Percentiles rank a stretch among this genome's conserved stretches.
Evolutionary conservation across 2,329 filamentous ascomycete species (phyloP).

Genomic region (Fusarium coicis): DNA sequence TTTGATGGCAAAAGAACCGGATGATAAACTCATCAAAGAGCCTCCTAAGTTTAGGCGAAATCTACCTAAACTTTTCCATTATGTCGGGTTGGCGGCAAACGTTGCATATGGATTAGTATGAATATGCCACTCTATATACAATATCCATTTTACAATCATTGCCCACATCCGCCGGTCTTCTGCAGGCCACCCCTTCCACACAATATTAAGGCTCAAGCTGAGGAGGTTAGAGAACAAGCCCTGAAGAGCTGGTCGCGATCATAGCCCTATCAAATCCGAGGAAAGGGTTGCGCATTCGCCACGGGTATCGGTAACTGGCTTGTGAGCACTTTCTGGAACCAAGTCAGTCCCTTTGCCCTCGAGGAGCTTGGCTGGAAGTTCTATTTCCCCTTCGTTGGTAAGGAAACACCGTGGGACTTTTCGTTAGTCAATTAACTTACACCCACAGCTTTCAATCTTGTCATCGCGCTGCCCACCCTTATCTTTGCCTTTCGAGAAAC

Average conservation of each 20-base stretch:
- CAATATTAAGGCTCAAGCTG: too few species aligned
- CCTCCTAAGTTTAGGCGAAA: not conserved
- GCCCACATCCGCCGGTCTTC: too few species aligned
- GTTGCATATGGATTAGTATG: too few species aligned
- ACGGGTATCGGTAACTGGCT: conserved; percentile 44
- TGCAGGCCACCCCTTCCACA: too few species aligned
- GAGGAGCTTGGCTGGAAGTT: conserved; percentile 51
- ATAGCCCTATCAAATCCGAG: conserved; percentile 68
- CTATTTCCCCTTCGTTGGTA: conserved; percentile 52
- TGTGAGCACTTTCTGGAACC: conserved; percentile 61
- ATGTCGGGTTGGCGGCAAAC: too few species aligned
- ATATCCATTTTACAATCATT: too few species aligned
- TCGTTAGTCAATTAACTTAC: conserved; percentile 49
- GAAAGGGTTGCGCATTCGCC: conserved; percentile 41
- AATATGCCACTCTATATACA: too few species aligned
- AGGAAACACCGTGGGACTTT: conserved; percentile 42
- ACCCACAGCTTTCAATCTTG: conserved; percentile 46
- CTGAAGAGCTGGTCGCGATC: not conserved
- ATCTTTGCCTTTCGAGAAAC: conserved; percentile 64
- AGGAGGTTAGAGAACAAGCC: too few species aligned
- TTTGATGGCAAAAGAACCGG: not conserved
- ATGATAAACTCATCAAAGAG: not conserved
- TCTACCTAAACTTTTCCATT: too few species aligned
- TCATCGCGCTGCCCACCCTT: conserved; percentile 53
- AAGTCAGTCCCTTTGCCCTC: conserved; percentile 65